Evolutionary conservation across 2,329 filamentous ascomycete genomes (phyloP), one percentile per base, ranked within the genome.

Genomic region (Diaporthe eres): DNA sequence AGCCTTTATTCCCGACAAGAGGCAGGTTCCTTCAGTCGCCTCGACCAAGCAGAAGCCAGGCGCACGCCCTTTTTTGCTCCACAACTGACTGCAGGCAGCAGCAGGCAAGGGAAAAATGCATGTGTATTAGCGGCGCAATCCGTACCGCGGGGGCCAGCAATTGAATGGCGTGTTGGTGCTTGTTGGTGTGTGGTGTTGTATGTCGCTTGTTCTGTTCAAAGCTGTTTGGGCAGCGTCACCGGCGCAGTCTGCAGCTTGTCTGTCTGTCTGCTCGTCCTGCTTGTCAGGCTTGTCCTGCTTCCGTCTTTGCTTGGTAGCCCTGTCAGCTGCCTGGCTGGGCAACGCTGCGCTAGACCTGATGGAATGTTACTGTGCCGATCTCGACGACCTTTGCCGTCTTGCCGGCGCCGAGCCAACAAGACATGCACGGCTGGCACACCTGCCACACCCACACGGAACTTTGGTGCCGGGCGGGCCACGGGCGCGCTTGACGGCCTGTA

Each of bases 1-100:
- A 70, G 65, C 13, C 65, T n/a, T 70, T 70, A 70, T 70, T 70
- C 65, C 65, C 65, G 65, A 28, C 34, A 37, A 53, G n/a, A 53
- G 34, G 65, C 31, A 34, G 53, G 31, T 47, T 15, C 47, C 37
- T 68, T 17, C 12, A 7, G 63, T 39, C 47, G 63, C 12, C 31
- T 28, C 65, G 65, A 53, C 65, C 65, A 68, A 68, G 65, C 65
- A 68, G 28, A 68, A 68, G 47, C 47, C 31, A 68, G 65, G 47
- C 65, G 28, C 44, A 6, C 22, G 12, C 6, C 31, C 31, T 25
- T 25, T 15, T 68, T 15, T 68, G 65, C 65, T 39, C 65, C 65
- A 68, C 65, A 39, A 28, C 13, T 17, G 47, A 53, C 47, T 55
- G 65, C 65, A 55, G 49, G 47, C 65, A 42, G 47, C 65, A 42